Percentiles rank a stretch among this genome's conserved stretches.
These are phyloP conservation scores for Sporothrix luriei DNA, from an alignment of 2,329 filamentous ascomycete genomes.

Conservation along the genomic window DNA sequence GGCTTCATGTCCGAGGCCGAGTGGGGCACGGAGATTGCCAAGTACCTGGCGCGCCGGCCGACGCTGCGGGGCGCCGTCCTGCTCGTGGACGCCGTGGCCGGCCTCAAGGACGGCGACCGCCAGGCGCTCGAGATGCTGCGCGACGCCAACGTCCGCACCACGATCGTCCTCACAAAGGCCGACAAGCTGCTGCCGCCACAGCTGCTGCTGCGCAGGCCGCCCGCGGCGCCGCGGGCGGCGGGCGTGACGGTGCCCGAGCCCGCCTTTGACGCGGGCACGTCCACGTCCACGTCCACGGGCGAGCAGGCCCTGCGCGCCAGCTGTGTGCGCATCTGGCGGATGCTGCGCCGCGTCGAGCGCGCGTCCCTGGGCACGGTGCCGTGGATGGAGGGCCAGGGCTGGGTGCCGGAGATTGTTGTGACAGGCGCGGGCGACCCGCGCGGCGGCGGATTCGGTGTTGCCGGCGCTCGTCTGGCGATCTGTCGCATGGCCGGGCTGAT, in stretches of 20 bases:
- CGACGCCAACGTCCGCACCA: constrained; percentile 49
- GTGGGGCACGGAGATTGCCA: constrained; percentile 57
- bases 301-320: constrained; percentile 34
- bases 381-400: constrained; percentile 40
- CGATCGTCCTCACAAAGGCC: constrained; percentile 60
- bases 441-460: constrained; percentile 41
- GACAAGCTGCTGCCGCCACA: constrained; percentile 49
- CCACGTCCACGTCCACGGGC: constrained; percentile 11
- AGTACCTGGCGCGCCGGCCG: constrained; percentile 53
- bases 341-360: constrained; percentile 35
- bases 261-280: background rate
- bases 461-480: constrained; percentile 43
- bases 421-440: constrained; percentile 44
- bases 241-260: background rate
- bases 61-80: constrained; percentile 57
- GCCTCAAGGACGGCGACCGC: constrained; percentile 53
- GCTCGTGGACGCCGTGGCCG: constrained; percentile 57
- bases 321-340: constrained; percentile 42
- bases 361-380: constrained; percentile 35
- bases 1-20: constrained; percentile 45
- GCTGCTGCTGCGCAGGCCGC: background rate
- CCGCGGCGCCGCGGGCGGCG: background rate
- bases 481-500: constrained; percentile 43
- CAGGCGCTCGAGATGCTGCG: constrained; percentile 53
- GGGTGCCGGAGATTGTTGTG: constrained; percentile 43